Base-by-base conservation (phyloP, 768 basidiomycete genomes). In the Phanerochaete sordida region DNA sequence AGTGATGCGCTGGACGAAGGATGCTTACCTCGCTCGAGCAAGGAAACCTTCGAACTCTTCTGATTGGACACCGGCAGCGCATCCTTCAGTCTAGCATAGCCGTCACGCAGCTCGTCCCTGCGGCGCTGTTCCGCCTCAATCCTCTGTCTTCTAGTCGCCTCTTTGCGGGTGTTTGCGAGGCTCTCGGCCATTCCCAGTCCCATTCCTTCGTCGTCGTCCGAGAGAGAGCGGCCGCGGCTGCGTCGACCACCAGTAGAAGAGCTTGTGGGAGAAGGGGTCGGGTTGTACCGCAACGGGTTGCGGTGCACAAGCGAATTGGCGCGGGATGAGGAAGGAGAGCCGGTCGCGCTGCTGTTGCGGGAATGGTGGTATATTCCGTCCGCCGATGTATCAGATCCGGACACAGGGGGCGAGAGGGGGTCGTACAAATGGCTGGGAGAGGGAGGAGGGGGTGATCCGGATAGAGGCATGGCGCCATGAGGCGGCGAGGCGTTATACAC, bases 61-160 rank as follows among this genome's bases (percentile, higher is more conserved):
- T 93, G 91, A 74, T 92, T 93, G 13, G 89, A 90, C 56, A 88
- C 81, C 2, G 93, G 93, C 7, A 95, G 79, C 26, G 90, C 89
- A 62, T 93, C 91, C 75, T 92, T 93, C 73, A 95, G 78, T 69
- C 88, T 87, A 35, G 88, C 87, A 74, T 95, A 95, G 27, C 91
- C 93, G 68, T 95, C 93, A 62, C 93, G 82, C 62, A 95, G 80
- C 74, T 95, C 93, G 73, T 94, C 92, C 64, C 93, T 81, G 59
- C 93, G 81, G 47, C 92, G 80, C 77, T 95, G 90, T 73, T 93
- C 91, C n/a, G 91, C 91, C 76, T 93, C 90, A 58, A 93, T 93
- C 56, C 91, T 80, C 73, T 93, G 91, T 69, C 85, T 79, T 31
- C 91, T 79, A 9, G 91, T 93, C 23, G 90, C 90, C 75, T 93